Evolutionary conservation across 768 basidiomycete genomes (phyloP).

Genomic region (Hypholoma sublateritium): DNA sequence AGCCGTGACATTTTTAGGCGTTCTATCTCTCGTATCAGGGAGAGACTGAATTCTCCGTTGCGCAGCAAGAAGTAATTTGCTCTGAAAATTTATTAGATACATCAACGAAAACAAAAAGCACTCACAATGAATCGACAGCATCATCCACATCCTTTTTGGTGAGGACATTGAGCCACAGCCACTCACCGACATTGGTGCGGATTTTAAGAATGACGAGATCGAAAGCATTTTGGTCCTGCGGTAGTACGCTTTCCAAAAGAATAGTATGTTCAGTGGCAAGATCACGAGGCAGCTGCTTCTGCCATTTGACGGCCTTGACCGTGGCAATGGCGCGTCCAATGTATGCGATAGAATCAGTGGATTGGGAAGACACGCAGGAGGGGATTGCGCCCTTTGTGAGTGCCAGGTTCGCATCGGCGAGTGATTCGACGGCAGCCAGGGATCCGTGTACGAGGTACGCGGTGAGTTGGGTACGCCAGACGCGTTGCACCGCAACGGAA

Average conservation of each 20-base stretch:
- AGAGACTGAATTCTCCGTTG: constrained; percentile 84
- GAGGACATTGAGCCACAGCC: constrained; percentile 90
- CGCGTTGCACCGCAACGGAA: constrained; percentile 72
- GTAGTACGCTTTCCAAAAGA: constrained; percentile 64
- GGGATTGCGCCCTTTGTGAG: constrained; percentile 72
- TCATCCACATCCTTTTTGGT: constrained; percentile 82
- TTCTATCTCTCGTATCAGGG: constrained; percentile 85
- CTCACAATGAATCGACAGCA: constrained; percentile 83
- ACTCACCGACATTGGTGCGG: constrained; percentile 83
- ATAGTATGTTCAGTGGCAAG: constrained; percentile 65
- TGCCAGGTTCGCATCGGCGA: constrained; percentile 58
- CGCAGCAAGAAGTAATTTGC: constrained; percentile 87
- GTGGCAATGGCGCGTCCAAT: constrained; percentile 86
- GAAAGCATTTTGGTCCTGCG: constrained; percentile 76
- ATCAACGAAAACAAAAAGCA: constrained; percentile 6
- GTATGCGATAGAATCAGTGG: constrained; percentile 81
- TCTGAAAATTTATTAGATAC: constrained; percentile 36
- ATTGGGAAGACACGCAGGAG: constrained; percentile 67
- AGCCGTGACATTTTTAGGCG: constrained; percentile 79
- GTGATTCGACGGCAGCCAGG: constrained; percentile 62
- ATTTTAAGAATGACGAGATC: constrained; percentile 74
- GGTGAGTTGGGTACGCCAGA: constrained; percentile 83
- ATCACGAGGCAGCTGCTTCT: constrained; percentile 70
- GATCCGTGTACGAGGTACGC: constrained; percentile 82
- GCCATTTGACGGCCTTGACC: constrained; percentile 77